Percentiles rank a stretch among this genome's conserved stretches.
Conservation (phyloP, 2,329 filamentous ascomycete species). For the Fusarium tuaranense region DNA sequence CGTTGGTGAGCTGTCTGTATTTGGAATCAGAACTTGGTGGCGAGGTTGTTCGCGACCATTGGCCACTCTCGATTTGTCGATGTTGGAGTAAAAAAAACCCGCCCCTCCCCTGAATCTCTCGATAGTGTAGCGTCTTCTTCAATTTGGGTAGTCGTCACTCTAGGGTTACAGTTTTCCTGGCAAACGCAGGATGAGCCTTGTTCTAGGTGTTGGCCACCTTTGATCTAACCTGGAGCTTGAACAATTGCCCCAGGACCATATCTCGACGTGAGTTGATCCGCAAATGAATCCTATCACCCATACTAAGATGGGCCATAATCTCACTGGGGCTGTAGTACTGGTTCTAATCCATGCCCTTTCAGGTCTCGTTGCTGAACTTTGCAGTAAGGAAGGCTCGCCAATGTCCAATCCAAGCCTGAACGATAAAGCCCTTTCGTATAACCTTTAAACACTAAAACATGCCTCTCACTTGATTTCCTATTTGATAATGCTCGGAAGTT, state of each 20-base stretch:
- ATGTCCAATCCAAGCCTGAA: too few relatives aligned
- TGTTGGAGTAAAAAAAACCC: neutral
- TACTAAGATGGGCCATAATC: neutral
- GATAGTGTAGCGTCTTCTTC: neutral
- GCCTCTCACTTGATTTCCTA: neutral
- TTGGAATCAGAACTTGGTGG: neutral
- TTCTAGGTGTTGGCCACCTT: neutral
- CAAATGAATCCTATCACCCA: neutral
- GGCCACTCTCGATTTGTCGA: neutral
- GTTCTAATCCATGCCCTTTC: neutral
- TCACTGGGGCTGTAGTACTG: neutral
- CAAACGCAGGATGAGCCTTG: neutral
- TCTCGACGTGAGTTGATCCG: neutral
- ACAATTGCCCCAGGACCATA: neutral
- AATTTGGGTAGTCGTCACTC: neutral
- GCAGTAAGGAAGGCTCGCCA: too few relatives aligned
- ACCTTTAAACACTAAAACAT: neutral
- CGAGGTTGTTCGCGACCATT: neutral
- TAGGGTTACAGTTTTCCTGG: neutral
- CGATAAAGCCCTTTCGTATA: neutral
- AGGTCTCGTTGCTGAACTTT: neutral
- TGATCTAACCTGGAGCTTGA: neutral
- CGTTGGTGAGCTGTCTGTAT: neutral
- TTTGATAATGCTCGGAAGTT: neutral
- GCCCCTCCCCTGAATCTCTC: neutral